Evolutionary conservation across 2,329 filamentous ascomycete genomes (phyloP), one percentile per base, ranked within the genome.

Genomic region (Fusarium drepaniforme): DNA sequence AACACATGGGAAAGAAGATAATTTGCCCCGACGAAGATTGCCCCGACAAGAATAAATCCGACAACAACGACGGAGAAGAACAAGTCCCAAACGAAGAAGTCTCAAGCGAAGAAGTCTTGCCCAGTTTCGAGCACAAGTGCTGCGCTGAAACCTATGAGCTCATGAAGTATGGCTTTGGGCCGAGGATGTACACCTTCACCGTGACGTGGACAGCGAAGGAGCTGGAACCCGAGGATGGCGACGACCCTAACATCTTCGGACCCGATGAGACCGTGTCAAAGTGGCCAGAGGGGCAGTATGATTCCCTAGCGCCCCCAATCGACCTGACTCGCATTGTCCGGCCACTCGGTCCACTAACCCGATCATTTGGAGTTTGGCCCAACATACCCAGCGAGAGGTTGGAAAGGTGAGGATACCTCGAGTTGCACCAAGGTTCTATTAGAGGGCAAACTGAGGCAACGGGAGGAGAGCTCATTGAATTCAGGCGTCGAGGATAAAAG

Each of bases 121-220:
- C 9, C 49, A 8, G 30, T 53, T 4, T 8, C 49, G 8, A 49
- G 8, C 49, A 23, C 3, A 11, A 37, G 13, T 56, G 61, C 46
- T 64, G 61, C 25, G 18, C 23, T 5, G 42, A 63, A 16, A 8
- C 12, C 21, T 5, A 13, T 11, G 33, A 42, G 8, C 65, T 58
- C 44, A 46, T 38, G 30, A 13, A 49, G 6, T 40, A 40, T 16
- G 60, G 57, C 16, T 28, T 72, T 33, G 68, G 71, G 12, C 59
- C 66, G 11, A 40, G 58, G 18, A 64, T 72, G 63, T 73, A 73
- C 59, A 72, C 62, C 13, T 72, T 72, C 25, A 60, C 68, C 11
- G 53, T 72, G 8, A 69, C 59, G 5, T 73, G 66, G 68, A 67
- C 62, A 5, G 68, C 71, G 18, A 66, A 49, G 21, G 66, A 64